These are phyloP conservation scores for Curvularia verruculosa DNA, from an alignment of 2,329 filamentous ascomycete species.

Conservation along the genomic window DNA sequence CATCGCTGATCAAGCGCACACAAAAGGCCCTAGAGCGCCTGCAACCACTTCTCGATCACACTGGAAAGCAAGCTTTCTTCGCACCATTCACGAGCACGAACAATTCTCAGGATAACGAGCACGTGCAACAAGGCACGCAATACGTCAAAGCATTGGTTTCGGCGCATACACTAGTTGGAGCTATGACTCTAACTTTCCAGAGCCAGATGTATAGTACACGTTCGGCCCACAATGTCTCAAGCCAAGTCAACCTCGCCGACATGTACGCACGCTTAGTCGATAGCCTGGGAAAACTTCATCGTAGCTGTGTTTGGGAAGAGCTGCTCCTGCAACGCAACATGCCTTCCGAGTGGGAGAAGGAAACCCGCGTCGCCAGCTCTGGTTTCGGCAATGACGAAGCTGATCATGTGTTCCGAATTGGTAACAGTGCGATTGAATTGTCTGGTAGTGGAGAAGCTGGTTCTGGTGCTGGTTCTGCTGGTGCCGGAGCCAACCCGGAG, in stretches of 20 bases:
- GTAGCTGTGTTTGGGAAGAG: constrained; percentile 84
- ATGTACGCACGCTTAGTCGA: constrained; percentile 77
- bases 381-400: constrained; percentile 50
- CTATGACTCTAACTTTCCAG: constrained; percentile 76
- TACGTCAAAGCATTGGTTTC: constrained; percentile 80
- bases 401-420: constrained; percentile 48
- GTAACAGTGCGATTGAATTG: constrained; percentile 30
- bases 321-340: constrained; percentile 75
- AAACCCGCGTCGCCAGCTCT: constrained; percentile 51
- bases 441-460: constrained; percentile 21
- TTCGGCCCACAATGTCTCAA: constrained; percentile 68
- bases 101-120: constrained; percentile 33
- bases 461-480: constrained; percentile 13
- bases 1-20: constrained; percentile 77
- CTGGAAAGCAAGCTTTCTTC: constrained; percentile 68
- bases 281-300: constrained; percentile 77
- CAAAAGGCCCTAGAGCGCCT: constrained; percentile 72
- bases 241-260: constrained; percentile 81
- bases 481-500: constrained; percentile 14
- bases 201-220: constrained; percentile 67
- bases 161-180: constrained; percentile 75
- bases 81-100: constrained; percentile 60
- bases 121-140: constrained; percentile 69
- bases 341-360: constrained; percentile 68
- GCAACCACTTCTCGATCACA: constrained; percentile 66